phyloP scores from a whole-genome alignment of 306 rosid genomes.

The Trifolium repens region DNA sequence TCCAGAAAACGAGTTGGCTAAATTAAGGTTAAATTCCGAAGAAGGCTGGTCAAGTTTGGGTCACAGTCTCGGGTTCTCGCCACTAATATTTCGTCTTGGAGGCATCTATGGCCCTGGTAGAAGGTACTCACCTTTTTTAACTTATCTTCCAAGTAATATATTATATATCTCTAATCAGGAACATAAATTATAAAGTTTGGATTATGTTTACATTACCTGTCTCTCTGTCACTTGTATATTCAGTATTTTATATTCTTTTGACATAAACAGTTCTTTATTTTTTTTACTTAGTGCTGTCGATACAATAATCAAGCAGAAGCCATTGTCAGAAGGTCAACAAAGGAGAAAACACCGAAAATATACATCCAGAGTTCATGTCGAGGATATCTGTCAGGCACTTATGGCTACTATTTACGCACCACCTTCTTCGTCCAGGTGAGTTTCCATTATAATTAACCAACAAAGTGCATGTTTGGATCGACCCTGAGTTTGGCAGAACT shows the following conservation, averaged over 20 bases:
- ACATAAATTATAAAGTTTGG: constrained; percentile 24
- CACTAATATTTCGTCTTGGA: constrained; percentile 77
- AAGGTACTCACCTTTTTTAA: constrained; percentile 60
- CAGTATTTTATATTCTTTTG: background rate
- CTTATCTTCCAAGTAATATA: constrained; percentile 26
- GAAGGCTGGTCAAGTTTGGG: constrained; percentile 76
- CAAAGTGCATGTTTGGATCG: no score
- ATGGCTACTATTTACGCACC: constrained; percentile 53
- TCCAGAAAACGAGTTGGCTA: constrained; percentile 61
- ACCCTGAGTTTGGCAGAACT: no score
- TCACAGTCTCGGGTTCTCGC: constrained; percentile 52
- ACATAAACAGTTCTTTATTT: constrained; percentile 4
- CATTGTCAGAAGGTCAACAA: constrained; percentile 65
- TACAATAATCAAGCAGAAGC: constrained; percentile 68
- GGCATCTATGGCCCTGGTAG: constrained; percentile 98
- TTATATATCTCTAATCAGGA: constrained; percentile 16
- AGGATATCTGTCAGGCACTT: constrained; percentile 86
- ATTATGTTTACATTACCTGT: constrained; percentile 2
- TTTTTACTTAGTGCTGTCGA: constrained; percentile 67
- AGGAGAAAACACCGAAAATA: constrained; percentile 59
- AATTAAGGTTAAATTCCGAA: constrained; percentile 76
- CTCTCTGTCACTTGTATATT: constrained; percentile 7
- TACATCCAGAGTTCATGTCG: constrained; percentile 85
- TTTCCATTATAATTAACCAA: background rate
- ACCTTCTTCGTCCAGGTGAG: constrained; percentile 56